Evolutionary conservation across 2,329 filamentous ascomycete genomes (phyloP), one percentile per base, ranked within the genome.

Genomic region (Penicillium sp.): DNA sequence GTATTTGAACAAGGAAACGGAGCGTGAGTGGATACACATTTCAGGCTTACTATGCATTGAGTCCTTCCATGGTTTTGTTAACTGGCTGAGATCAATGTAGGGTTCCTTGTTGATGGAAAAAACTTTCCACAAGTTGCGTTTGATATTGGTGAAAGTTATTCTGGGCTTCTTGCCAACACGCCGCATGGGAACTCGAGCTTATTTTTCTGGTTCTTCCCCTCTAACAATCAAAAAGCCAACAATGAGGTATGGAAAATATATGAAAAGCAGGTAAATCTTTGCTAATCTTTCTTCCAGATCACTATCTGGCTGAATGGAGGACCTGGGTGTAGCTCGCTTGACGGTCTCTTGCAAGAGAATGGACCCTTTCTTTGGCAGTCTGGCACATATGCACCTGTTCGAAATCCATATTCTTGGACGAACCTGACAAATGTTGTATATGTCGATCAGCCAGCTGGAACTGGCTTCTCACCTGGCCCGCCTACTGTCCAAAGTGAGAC

Each of bases 341-440:
- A 83, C 56, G 88, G 87, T 3, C 71, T 91, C 0, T 66, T 92
- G 1, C 86, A 88, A 39, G 88, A 91, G 60, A 90, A 91, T 58
- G 88, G 88, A 0, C 87, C 88, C 0, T 86, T 89, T 62, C 54
- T 81, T 2, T 89, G 86, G 85, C 82, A 87, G 65, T 77, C 82
- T 5, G 89, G 89, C 18, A 90, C 85, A 0, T 80, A 79, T 38
- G 77, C 78, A 42, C 87, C 87, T 0, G 75, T 84, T 0, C 71
- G 72, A n/a, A 90, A 90, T 64, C 79, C 82, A 0, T 90, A 85
- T 73, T 81, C 81, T 15, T 91, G 87, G 87, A 81, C 81, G 55
- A 86, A 86, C 41, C 73, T 92, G 26, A 87, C 87, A 49, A 90
- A 91, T 68, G 80, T 91, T 58, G 77, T 93, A 45, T 93, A 84